Evolutionary conservation across 1,139 yeast species (phyloP).

Genomic region (Saccharomycopsis phalli): DNA sequence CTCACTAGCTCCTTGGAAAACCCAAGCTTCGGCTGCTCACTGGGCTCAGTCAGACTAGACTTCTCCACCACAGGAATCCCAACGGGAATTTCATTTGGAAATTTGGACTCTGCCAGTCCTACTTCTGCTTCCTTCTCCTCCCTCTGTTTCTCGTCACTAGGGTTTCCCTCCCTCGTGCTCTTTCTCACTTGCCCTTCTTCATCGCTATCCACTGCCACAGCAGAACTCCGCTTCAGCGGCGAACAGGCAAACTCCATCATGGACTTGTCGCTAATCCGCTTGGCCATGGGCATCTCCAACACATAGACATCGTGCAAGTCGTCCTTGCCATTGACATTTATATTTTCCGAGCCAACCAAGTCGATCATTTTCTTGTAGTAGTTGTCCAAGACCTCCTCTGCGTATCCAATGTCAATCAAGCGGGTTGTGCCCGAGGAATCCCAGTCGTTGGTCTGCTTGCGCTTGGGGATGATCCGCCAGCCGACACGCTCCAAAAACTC

Average conservation of each 20-base stretch:
- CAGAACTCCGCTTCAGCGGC: slow-evolving; percentile 1
- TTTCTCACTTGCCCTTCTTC: not conserved
- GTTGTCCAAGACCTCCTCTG: slow-evolving; percentile 35
- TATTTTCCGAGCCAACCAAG: slow-evolving; percentile 39
- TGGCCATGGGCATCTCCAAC: not conserved
- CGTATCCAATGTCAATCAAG: slow-evolving; percentile 18
- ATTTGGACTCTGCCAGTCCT: no score
- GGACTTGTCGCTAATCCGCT: not conserved
- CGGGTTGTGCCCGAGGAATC: slow-evolving; percentile 10
- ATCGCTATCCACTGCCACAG: slow-evolving; percentile 1
- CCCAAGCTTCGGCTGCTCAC: no score
- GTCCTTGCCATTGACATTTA: not conserved
- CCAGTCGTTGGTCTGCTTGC: slow-evolving; percentile 22
- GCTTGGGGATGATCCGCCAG: slow-evolving; percentile 57
- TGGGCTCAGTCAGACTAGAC: no score
- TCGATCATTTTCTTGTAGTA: slow-evolving; percentile 56
- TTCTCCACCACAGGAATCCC: no score
- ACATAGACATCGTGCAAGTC: not conserved
- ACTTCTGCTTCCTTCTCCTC: no score
- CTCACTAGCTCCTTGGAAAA: no score
- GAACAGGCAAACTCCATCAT: slow-evolving; percentile 1
- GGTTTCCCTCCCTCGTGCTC: no score
- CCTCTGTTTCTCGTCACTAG: no score
- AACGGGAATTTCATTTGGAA: no score
- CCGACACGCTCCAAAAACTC: slow-evolving; percentile 78